Conservation (phyloP, 1,139 yeast genomes). For the Candida frijolesensis region DNA sequence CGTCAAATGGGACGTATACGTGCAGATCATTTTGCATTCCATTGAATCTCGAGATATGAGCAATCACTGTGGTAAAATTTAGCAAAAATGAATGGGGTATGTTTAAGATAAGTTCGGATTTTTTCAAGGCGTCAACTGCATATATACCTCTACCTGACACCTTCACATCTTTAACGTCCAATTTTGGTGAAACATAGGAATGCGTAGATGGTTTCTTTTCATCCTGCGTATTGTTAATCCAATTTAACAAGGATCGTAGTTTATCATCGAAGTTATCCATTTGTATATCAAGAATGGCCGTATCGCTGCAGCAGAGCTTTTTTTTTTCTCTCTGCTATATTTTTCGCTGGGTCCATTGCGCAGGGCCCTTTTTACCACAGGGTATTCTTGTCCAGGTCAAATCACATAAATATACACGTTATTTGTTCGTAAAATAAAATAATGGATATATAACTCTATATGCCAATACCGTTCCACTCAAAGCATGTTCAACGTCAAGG, state of each 20-base stretch:
- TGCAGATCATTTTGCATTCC: slow-evolving; percentile 12
- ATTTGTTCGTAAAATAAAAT: neutral
- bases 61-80: slow-evolving; percentile 58
- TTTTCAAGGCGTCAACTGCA: slow-evolving; percentile 34
- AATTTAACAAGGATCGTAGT: slow-evolving; percentile 18
- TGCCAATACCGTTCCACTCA: slow-evolving; percentile 14
- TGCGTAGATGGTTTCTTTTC: slow-evolving; percentile 23
- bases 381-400: too few relatives aligned
- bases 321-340: neutral
- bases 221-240: slow-evolving; percentile 30
- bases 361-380: neutral
- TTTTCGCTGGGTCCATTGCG: neutral
- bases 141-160: slow-evolving; percentile 68
- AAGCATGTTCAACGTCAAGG: slow-evolving; percentile 54
- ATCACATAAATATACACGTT: neutral
- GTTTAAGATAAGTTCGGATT: slow-evolving; percentile 49
- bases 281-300: neutral
- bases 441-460: neutral
- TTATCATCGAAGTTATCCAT: slow-evolving; percentile 8
- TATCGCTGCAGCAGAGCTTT: neutral
- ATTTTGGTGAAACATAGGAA: slow-evolving; percentile 32
- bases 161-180: slow-evolving; percentile 27
- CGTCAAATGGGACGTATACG: slow-evolving; percentile 25
- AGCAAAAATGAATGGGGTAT: slow-evolving; percentile 63
- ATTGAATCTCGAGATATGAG: slow-evolving; percentile 34